Evolutionary conservation across 2,329 filamentous ascomycete genomes (phyloP).

Genomic region (Diplodia sapinea): DNA sequence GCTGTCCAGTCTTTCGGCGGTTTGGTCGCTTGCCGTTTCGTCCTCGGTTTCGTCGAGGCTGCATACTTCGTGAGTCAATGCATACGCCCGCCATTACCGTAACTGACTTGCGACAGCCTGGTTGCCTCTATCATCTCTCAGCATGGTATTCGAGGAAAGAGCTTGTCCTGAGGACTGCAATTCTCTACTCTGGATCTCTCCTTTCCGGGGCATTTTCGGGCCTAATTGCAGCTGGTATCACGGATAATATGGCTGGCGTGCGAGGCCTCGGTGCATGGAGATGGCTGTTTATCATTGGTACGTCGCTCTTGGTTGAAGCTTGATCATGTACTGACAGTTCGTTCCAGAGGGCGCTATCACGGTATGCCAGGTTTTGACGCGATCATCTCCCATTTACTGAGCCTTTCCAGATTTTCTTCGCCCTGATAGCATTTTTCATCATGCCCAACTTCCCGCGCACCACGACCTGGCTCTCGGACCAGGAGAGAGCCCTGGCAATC

Average conservation of each 20-base stretch:
- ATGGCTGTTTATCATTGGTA: conserved; percentile 39
- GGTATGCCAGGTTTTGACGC: background rate
- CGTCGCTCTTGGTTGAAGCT: background rate
- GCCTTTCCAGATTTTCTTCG: background rate
- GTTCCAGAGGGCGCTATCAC: conserved; percentile 15
- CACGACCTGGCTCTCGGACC: conserved; percentile 11
- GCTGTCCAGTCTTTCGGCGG: conserved; percentile 24
- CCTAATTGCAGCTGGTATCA: conserved; percentile 60
- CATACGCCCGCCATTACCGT: conserved; percentile 28
- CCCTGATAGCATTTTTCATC: conserved; percentile 2
- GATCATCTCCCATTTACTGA: background rate
- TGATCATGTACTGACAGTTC: background rate
- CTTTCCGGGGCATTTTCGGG: conserved; percentile 60
- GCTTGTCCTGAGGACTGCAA: conserved; percentile 57
- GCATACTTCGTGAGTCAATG: conserved; percentile 9
- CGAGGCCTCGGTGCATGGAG: conserved; percentile 45
- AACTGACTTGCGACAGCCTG: conserved; percentile 43
- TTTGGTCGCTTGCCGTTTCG: conserved; percentile 21
- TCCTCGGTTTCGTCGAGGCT: conserved; percentile 30
- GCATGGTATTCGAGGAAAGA: conserved; percentile 62
- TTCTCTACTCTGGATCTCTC: conserved; percentile 59
- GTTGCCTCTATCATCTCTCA: conserved; percentile 56
- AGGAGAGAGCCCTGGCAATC: conserved; percentile 14
- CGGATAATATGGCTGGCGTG: conserved; percentile 45
- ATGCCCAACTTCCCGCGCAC: conserved; percentile 24